These are phyloP conservation scores for Purpureocillium takamizusanense DNA, from an alignment of 2,329 filamentous ascomycete species.

Conservation along the genomic window DNA sequence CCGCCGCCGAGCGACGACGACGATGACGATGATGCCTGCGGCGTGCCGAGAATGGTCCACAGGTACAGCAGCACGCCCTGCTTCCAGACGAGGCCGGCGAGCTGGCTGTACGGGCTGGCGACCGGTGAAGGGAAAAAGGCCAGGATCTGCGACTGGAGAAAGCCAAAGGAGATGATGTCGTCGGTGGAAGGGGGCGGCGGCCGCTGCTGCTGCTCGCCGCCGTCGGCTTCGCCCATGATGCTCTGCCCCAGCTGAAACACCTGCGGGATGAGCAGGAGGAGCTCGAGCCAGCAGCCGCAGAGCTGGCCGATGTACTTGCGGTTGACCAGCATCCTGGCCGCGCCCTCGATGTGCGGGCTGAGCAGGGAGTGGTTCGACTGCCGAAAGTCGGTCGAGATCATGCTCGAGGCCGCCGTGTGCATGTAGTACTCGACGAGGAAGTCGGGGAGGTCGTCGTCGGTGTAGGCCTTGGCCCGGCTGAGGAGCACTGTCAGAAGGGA, in stretches of 20 bases:
- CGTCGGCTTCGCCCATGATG: conserved; percentile 19
- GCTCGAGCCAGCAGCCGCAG: conserved; percentile 29
- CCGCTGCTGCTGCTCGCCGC: conserved; percentile 13
- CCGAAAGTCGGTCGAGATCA: conserved; percentile 32
- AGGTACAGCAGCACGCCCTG: conserved; percentile 35
- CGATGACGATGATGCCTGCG: conserved; percentile 11
- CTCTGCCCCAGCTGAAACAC: conserved; percentile 33
- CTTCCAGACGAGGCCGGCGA: conserved; percentile 34
- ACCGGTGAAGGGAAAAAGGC: conserved; percentile 26
- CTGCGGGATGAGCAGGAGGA: conserved; percentile 25
- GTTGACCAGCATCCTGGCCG: conserved; percentile 18
- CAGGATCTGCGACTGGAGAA: conserved; percentile 31
- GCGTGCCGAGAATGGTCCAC: conserved; percentile 22
- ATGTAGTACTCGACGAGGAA: conserved; percentile 40
- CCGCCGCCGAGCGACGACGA: too few species aligned
- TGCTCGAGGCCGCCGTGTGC: conserved; percentile 35
- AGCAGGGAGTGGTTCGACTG: conserved; percentile 17
- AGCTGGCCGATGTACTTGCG: conserved; percentile 25
- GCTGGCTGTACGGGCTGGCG: conserved; percentile 24
- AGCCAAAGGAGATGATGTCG: conserved; percentile 32
- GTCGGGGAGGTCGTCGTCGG: conserved; percentile 27
- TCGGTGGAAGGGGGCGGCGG: conserved; percentile 22
- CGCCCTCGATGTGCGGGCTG: conserved; percentile 18
- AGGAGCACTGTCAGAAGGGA: conserved; percentile 29
- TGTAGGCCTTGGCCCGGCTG: conserved; percentile 17